Percentiles rank a stretch among this genome's conserved stretches.
phyloP scores from a whole-genome alignment of 768 basidiomycete species.

The Suillus subaureus region DNA sequence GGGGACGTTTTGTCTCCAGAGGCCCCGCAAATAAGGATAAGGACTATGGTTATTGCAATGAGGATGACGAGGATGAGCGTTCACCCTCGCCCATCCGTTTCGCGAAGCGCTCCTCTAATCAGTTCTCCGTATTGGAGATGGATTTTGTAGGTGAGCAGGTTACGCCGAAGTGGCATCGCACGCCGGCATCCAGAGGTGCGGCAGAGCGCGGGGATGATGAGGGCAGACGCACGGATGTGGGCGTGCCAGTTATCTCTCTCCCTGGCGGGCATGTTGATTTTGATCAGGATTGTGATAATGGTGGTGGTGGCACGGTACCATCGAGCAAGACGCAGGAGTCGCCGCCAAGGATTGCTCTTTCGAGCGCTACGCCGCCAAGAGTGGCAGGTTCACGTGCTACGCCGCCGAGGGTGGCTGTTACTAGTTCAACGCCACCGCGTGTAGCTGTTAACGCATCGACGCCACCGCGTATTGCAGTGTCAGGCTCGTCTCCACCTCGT shows the following conservation, averaged over 20 bases:
- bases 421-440: not conserved
- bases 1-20: not conserved
- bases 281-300: conserved; percentile 3
- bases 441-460: not conserved
- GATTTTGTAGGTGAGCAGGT: not conserved
- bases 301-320: not conserved
- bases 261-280: conserved; percentile 2
- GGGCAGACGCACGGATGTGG: not conserved
- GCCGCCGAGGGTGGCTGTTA: not conserved
- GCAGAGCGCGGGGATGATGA: not conserved
- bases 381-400: not conserved
- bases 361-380: conserved; percentile 1
- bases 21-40: not conserved
- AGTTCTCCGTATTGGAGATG: conserved; percentile 6
- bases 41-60: not conserved
- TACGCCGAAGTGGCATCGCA: conserved; percentile 4
- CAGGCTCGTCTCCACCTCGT: conserved; percentile 22
- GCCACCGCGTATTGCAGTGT: not conserved
- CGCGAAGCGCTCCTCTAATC: conserved; percentile 3
- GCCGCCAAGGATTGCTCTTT: conserved; percentile 1
- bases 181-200: not conserved
- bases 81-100: conserved; percentile 7
- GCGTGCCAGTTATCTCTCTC: not conserved
- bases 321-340: not conserved
- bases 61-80: conserved; percentile 5